Evolutionary conservation across 2,329 filamentous ascomycete genomes (phyloP), one percentile per base, ranked within the genome.

Genomic region (Arachnomyces sp.): DNA sequence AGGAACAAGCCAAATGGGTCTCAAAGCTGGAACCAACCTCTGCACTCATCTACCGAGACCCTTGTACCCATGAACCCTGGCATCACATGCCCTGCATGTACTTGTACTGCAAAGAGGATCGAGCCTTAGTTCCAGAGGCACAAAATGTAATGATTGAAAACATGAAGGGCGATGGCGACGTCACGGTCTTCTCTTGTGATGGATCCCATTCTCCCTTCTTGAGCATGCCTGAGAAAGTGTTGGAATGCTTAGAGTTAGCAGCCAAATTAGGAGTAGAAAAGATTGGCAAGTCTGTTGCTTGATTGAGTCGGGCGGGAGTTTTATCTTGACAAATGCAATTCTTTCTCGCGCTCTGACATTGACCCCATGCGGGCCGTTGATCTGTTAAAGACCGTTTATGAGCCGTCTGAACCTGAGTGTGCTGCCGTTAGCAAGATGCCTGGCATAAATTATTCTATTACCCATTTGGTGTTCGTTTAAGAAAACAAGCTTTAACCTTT

Each of bases 161-260:
- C 12, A 52, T 57, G 18, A 25, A 25, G 9, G 49, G 48, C 44
- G 52, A 53, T 2, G 59, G 44, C 1, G 49, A 57, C 1, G 46
- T 61, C 13, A 51, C 53, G 29, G 53, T 59, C 3, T 56, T 56
- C 38, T 59, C 53, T 14, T 38, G 60, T 3, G 53, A 61, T 41
- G 49, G 47, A 11, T 57, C 60, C 1, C 66, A 70, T 48, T 65
- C 60, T 46, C 66, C 64, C 13, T 70, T 67, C 45, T 42, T 68
- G 47, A 64, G 59, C 28, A 58, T 51, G 49, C 58, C 62, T 0
- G 55, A 55, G 34, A 54, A 55, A 35, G 49, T 60, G 12, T 29
- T 14, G n/a, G 16, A 35, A 17, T 25, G 20, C 20, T 25, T 25
- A 9, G 20, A 25, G 20, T 25, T 25, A 9, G 20, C 20, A 9